phyloP scores from a whole-genome alignment of 2,329 filamentous ascomycete genomes.

The Colletotrichum higginsianum region DNA sequence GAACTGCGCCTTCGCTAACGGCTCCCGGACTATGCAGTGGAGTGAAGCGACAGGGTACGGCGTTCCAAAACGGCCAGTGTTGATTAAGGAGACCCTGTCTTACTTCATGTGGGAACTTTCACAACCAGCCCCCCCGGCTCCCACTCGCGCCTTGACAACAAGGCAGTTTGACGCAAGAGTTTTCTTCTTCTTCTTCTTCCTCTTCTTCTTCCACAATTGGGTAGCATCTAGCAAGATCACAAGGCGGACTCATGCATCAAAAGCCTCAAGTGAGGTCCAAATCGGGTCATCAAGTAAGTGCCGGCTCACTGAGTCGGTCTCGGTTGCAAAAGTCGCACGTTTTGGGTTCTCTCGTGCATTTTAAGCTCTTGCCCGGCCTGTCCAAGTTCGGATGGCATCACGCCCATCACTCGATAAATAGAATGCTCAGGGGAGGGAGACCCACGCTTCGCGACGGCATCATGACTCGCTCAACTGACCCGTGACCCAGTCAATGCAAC shows the following conservation, averaged over 20 bases:
- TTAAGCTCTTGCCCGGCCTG: not conserved
- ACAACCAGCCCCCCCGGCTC: not conserved
- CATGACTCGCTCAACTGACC: conserved; percentile 39
- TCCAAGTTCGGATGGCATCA: conserved; percentile 34
- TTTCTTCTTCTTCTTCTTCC: not conserved
- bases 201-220: no score
- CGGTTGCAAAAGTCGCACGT: not conserved
- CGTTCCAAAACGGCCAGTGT: conserved; percentile 37
- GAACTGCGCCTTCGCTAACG: conserved; percentile 25
- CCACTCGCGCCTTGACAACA: not conserved
- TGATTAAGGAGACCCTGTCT: conserved; percentile 38
- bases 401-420: conserved; percentile 37
- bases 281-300: not conserved
- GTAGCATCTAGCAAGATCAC: conserved; percentile 15
- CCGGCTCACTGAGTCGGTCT: not conserved
- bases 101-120: not conserved
- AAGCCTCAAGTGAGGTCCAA: conserved; percentile 15
- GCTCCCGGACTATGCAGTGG: conserved; percentile 23
- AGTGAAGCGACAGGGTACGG: not conserved
- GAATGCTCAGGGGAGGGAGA: conserved; percentile 34
- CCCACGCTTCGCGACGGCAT: conserved; percentile 32
- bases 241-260: not conserved
- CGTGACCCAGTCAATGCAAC: conserved; percentile 34
- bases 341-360: not conserved
- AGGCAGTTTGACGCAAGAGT: no score